Base-by-base conservation (phyloP, 495 filamentous ascomycete species). In the Hyaloscypha finlandica region DNA sequence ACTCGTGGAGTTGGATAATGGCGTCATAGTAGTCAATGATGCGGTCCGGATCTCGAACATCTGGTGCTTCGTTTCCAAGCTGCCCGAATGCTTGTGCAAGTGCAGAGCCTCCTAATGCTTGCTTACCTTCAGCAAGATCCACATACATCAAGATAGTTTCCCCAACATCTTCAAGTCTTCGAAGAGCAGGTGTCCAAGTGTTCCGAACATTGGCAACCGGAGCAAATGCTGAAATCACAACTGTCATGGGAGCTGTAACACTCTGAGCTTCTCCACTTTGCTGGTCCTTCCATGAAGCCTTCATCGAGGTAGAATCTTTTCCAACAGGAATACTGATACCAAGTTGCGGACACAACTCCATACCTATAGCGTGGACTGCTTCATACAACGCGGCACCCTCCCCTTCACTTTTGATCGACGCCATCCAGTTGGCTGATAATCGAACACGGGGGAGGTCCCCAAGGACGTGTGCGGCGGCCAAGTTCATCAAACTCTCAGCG, bases 241-340 rank as follows among this genome's bases (percentile, higher is more conserved):
- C 84, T 0, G 95, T 94, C 66, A 97, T 85, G 1, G 95, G 96
- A 0, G 96, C 90, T 30, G 92, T 97, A 53, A 98, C 94, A 71
- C 93, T 92, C 81, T 90, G 97, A 9, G 82, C 75, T 53, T 85
- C 79, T 53, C 87, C 87, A 8, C 83, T 85, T 59, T 88, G 83
- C 48, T 83, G 81, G 63, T 95, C 92, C 71, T 87, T 90, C 96
- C 95, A 99, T 64, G 92, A 90, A 79, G 95, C 94, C 81, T 97
- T 97, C 95, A 99, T 98, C 19, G 92, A 96, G 79, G 95, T 97
- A 5, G 94, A 97, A 76, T 99, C 95, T 79, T 98, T 97, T 59
- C 95, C 95, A 9, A 97, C 95, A 4, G 95, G 96, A 64, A 98
- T 97, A 63, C 90, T 92, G 70, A 98, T 87, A 22, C 92, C 92